Evolutionary conservation across 495 filamentous ascomycete genomes (phyloP).

Genomic region (Podospora pseudoanserina): DNA sequence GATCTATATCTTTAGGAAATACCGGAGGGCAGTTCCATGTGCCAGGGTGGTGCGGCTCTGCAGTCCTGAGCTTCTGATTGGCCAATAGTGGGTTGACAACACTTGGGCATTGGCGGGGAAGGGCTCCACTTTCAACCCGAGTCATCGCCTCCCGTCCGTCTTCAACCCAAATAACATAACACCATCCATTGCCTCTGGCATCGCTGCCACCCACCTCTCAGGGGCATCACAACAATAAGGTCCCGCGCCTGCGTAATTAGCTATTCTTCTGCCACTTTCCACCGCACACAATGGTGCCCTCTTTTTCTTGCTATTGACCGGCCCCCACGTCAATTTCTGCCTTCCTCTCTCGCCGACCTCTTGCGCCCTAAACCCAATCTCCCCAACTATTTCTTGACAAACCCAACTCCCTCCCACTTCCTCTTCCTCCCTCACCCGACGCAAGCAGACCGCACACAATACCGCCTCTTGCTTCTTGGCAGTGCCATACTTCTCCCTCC

Average conservation of each 20-base stretch:
- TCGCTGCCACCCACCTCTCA: background rate
- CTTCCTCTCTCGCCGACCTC: background rate
- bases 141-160: background rate
- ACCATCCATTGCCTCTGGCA: background rate
- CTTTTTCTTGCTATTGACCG: background rate
- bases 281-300: background rate
- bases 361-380: background rate
- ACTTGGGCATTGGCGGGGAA: background rate
- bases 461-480: too few relatives aligned
- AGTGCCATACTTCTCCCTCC: background rate
- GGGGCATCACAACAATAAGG: background rate
- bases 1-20: background rate
- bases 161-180: background rate
- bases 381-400: background rate
- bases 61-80: background rate
- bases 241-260: background rate
- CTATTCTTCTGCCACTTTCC: background rate
- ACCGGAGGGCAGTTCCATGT: background rate
- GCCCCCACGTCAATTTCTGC: background rate
- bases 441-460: background rate
- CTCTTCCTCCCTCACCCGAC: background rate
- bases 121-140: background rate
- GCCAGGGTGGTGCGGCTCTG: background rate
- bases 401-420: background rate
- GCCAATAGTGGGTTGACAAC: background rate